Conservation (phyloP, 1,284 basidiomycete species). For the Leccinum pachyderme region DNA sequence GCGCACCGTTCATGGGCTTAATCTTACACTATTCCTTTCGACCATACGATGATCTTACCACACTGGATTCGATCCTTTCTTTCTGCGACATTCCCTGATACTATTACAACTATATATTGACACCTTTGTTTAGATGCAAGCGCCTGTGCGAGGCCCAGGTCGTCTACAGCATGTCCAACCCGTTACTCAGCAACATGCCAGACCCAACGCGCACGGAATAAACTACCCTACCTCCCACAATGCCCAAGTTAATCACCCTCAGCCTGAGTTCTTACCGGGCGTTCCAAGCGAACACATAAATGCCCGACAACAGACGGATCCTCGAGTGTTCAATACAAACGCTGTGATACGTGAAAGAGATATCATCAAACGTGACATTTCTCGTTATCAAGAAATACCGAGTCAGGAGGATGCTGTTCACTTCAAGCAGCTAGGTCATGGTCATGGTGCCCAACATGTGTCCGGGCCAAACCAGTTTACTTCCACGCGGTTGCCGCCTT, state of each 20-base stretch:
- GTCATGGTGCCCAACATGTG: conserved; percentile 27
- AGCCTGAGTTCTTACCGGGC: conserved; percentile 35
- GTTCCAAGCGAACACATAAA: conserved; percentile 38
- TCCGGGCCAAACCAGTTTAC: conserved; percentile 36
- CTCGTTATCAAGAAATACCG: conserved; percentile 50
- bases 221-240: conserved; percentile 41
- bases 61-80: conserved; percentile 4
- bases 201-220: conserved; percentile 31
- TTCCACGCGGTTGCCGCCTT: conserved; percentile 37
- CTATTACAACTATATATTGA: conserved; percentile 21
- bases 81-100: conserved; percentile 1
- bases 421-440: conserved; percentile 32
- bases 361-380: conserved; percentile 26
- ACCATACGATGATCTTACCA: conserved; percentile 12
- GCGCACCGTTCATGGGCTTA: conserved; percentile 12
- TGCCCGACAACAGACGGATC: conserved; percentile 31
- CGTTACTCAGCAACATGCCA: conserved; percentile 40
- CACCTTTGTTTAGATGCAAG: conserved; percentile 42
- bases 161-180: conserved; percentile 35
- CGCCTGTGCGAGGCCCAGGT: conserved; percentile 44
- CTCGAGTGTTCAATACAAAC: conserved; percentile 29
- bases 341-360: conserved; percentile 39
- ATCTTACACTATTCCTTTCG: conserved; percentile 18
- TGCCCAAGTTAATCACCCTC: conserved; percentile 37
- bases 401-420: conserved; percentile 42